Conservation (phyloP, 1,139 yeast genomes). For the Yamadazyma mexicana region DNA sequence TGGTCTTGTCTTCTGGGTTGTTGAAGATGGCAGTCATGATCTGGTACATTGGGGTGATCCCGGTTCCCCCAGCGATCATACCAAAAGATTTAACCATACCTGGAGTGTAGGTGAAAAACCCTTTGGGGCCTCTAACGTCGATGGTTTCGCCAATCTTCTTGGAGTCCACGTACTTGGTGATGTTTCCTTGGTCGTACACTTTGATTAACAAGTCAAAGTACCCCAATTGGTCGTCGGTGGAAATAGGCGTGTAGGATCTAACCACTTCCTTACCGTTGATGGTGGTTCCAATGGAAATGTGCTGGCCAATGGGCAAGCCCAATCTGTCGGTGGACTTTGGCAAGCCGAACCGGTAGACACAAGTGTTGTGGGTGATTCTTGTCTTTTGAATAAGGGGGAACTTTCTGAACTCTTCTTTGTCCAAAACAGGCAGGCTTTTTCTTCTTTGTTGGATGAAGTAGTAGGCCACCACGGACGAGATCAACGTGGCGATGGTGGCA, state of each 20-base stretch:
- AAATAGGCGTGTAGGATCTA: conserved; percentile 92
- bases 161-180: conserved; percentile 73
- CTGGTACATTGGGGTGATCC: conserved; percentile 94
- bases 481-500: conserved; percentile 46
- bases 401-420: conserved; percentile 67
- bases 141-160: conserved; percentile 51
- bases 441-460: conserved; percentile 37
- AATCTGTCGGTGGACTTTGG: conserved; percentile 73
- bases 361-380: conserved; percentile 77
- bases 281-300: conserved; percentile 73
- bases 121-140: conserved; percentile 84
- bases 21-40: conserved; percentile 66
- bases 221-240: conserved; percentile 83
- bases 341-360: conserved; percentile 81
- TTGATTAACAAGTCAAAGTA: conserved; percentile 87
- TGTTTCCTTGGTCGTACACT: conserved; percentile 89
- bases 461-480: conserved; percentile 36
- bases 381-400: conserved; percentile 85
- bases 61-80: conserved; percentile 94
- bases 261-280: conserved; percentile 74
- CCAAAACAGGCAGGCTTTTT: conserved; percentile 54
- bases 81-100: conserved; percentile 79
- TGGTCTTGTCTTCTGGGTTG: conserved; percentile 83
- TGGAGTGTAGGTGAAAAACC: conserved; percentile 80
- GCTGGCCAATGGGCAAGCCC: conserved; percentile 96